phyloP scores from a whole-genome alignment of 495 filamentous ascomycete genomes.

The Ascodesmis nigricans region DNA sequence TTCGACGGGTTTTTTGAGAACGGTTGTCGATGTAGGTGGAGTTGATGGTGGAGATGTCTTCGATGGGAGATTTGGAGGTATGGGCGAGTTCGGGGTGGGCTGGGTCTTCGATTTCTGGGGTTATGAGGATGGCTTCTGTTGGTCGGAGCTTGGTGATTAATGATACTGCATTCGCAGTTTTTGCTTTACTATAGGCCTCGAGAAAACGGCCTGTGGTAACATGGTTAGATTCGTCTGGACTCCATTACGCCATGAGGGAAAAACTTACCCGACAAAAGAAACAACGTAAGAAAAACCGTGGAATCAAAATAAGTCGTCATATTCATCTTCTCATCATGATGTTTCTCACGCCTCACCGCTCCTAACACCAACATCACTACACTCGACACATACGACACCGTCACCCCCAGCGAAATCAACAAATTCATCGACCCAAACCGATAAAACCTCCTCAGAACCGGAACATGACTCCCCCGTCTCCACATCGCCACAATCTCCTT shows the following conservation, averaged over 20 bases:
- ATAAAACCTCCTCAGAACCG: constrained; percentile 57
- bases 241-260: not conserved
- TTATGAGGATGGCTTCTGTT: constrained; percentile 50
- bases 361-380: constrained; percentile 56
- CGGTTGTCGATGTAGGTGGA: constrained; percentile 10
- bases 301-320: constrained; percentile 73
- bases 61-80: not conserved
- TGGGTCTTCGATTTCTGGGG: constrained; percentile 4
- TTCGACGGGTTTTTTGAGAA: constrained; percentile 22
- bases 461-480: constrained; percentile 55
- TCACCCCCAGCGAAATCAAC: constrained; percentile 71
- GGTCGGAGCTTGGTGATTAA: constrained; percentile 60
- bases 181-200: constrained; percentile 83
- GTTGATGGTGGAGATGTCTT: not conserved
- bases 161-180: constrained; percentile 71
- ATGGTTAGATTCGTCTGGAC: constrained; percentile 2
- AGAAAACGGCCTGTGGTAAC: constrained; percentile 39
- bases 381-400: constrained; percentile 71
- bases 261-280: constrained; percentile 45
- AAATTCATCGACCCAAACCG: constrained; percentile 95
- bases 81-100: not conserved
- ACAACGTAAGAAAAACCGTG: constrained; percentile 81
- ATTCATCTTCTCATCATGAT: constrained; percentile 22
- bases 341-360: constrained; percentile 26
- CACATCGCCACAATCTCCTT: constrained; percentile 65